Conservation (phyloP, 2,329 filamentous ascomycete genomes). For the Neurospora crassa region DNA sequence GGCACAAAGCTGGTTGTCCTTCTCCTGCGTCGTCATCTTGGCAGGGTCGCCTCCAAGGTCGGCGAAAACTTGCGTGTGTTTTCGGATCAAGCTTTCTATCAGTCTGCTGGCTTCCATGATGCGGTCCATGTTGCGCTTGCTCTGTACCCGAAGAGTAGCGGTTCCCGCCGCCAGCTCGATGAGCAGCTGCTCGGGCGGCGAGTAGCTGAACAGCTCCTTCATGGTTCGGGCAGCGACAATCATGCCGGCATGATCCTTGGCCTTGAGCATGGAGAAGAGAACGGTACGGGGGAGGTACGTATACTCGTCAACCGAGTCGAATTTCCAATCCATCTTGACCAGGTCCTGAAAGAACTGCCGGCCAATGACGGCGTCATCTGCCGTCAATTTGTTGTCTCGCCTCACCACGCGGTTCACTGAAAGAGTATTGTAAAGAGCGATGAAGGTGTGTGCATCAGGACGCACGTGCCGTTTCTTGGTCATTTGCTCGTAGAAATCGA, state of each 20-base stretch:
- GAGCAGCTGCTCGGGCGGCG: slow-evolving; percentile 22
- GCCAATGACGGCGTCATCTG: slow-evolving; percentile 10
- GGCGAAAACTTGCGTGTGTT: slow-evolving; percentile 10
- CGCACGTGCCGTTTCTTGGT: slow-evolving; percentile 37
- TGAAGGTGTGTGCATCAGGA: slow-evolving; percentile 61
- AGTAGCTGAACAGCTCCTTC: slow-evolving; percentile 21
- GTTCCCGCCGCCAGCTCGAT: slow-evolving; percentile 25
- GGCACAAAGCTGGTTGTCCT: slow-evolving; percentile 16
- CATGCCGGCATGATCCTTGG: slow-evolving; percentile 37
- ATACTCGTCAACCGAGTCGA: slow-evolving; percentile 19
- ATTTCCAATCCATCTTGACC: slow-evolving; percentile 18
- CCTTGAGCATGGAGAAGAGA: slow-evolving; percentile 31
- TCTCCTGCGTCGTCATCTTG: slow-evolving; percentile 15
- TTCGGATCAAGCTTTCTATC: slow-evolving; percentile 18
- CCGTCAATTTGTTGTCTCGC: slow-evolving; percentile 9
- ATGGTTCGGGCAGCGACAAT: slow-evolving; percentile 30
- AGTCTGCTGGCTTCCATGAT: slow-evolving; percentile 19
- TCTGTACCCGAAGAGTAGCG: slow-evolving; percentile 14
- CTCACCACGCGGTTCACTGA: slow-evolving; percentile 35
- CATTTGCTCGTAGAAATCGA: slow-evolving; percentile 46
- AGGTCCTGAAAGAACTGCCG: slow-evolving; percentile 24
- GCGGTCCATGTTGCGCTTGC: slow-evolving; percentile 17
- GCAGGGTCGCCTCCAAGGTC: slow-evolving; percentile 3
- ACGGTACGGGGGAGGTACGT: slow-evolving; percentile 23
- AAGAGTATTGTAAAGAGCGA: slow-evolving; percentile 54